Evolutionary conservation across 176 grass and related monocot species (phyloP), one percentile per base, ranked within the genome.

Genomic region (Zizania latifolia): DNA sequence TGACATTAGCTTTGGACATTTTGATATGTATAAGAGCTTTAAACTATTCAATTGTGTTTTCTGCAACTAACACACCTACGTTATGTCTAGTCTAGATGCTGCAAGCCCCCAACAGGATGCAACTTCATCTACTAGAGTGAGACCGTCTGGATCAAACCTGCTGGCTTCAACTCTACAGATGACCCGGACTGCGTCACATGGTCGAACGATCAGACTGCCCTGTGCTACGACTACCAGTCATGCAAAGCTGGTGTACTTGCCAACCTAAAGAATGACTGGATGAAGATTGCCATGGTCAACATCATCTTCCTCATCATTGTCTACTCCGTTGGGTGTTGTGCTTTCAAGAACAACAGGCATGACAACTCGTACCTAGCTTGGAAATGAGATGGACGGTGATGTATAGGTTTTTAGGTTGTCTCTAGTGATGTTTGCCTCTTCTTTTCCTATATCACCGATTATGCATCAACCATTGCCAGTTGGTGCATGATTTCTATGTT

Each of bases 41-140:
- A 16, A 40, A 35, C 9, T 35, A 27, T 60, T 1, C 9, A 0
- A 1, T 28, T 37, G 16, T 31, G 46, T 56, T 44, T 73, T 36
- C 3, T 79, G 11, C 34, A 70, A 41, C 75, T 79, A 58, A 83
- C 43, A 22, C 51, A 44, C 16, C 33, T 63, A 32, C 34, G 1
- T 82, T 53, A 0, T 87, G 68, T 92, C 48, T 58, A 92, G 89
- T 92, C 86, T 75, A 86, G 86, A 15, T 96, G 92, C 85, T 96
- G 92, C 86, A 89, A 80, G 54, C 89, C 92, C 24, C 92, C 92
- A 0, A 39, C 81, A 7, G 73, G 70, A n/a, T 96, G 92, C 31
- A 76, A 76, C 63, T 92, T 85, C 81, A 71, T 64, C 6, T 89
- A 89, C 65, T 19, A 61, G 78, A 94, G 82, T 1, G 79, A 89